Evolutionary conservation across 768 basidiomycete species (phyloP).

Genomic region (Lactarius hatsudake): DNA sequence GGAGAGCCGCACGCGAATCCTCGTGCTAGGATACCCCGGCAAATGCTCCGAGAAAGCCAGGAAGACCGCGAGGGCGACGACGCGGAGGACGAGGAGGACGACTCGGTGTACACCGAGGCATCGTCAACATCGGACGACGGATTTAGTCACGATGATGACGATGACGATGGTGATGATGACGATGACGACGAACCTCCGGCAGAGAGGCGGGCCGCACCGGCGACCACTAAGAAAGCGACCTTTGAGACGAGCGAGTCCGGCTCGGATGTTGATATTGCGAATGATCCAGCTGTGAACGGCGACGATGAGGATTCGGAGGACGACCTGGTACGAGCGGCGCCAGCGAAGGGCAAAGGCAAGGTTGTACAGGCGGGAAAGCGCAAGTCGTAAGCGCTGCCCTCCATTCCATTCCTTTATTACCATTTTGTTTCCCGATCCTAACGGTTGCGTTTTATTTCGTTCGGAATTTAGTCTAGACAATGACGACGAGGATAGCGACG

Average conservation of each 20-base stretch:
- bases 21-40: no score
- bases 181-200: no score
- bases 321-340: conserved; percentile 32
- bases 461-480: conserved; percentile 2
- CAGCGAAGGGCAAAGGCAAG: conserved; percentile 46
- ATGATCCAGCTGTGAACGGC: conserved; percentile 23
- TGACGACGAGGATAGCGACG: conserved; percentile 10
- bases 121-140: conserved; percentile 25
- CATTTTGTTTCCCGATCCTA: no score
- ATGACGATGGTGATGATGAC: no score
- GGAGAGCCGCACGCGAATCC: no score
- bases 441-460: neutral
- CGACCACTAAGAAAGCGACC: conserved; percentile 6
- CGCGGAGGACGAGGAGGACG: no score
- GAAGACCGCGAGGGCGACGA: no score
- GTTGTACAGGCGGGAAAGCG: conserved; percentile 51
- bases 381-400: conserved; percentile 53
- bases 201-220: no score
- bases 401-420: neutral
- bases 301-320: conserved; percentile 44
- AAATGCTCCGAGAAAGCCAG: no score
- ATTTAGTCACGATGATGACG: conserved; percentile 15
- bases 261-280: conserved; percentile 32
- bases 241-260: conserved; percentile 27
- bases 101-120: conserved; percentile 14